These are phyloP conservation scores for Annona squamosa DNA, from an alignment of 164 flowering plant genomes.

Conservation along the genomic window DNA sequence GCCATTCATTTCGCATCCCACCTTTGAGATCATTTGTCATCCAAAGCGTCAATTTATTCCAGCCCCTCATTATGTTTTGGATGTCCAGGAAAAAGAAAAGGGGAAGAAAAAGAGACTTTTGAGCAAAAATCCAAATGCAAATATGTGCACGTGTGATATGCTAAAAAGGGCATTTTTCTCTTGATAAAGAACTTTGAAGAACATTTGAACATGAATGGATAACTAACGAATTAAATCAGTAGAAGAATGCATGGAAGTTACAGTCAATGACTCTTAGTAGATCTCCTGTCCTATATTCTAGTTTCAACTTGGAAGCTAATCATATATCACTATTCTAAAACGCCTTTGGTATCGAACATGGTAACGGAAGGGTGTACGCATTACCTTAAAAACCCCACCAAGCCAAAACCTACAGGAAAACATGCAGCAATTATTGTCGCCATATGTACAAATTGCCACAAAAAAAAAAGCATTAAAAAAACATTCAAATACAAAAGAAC, in stretches of 20 bases:
- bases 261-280: not conserved
- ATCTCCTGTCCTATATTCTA: not conserved
- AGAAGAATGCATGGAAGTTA: not conserved
- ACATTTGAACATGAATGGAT: not conserved
- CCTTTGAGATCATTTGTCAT: too few relatives aligned
- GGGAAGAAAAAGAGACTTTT: too few relatives aligned
- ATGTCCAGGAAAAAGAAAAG: too few relatives aligned
- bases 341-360: not conserved
- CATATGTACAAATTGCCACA: not conserved
- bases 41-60: too few relatives aligned
- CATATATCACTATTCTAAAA: too few relatives aligned
- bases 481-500: not conserved
- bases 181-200: not conserved
- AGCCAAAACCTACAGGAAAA: conserved; percentile 72
- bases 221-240: not conserved
- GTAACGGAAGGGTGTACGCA: not conserved
- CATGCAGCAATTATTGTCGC: conserved; percentile 4
- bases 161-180: not conserved
- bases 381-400: conserved; percentile 96
- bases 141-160: not conserved
- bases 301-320: not conserved
- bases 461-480: not conserved
- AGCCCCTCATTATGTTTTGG: too few relatives aligned
- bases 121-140: not conserved
- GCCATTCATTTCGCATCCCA: too few relatives aligned